Percentiles rank a stretch among this genome's conserved stretches.
phyloP scores from a whole-genome alignment of 1,284 basidiomycete species.

The Puccinia hordei region DNA sequence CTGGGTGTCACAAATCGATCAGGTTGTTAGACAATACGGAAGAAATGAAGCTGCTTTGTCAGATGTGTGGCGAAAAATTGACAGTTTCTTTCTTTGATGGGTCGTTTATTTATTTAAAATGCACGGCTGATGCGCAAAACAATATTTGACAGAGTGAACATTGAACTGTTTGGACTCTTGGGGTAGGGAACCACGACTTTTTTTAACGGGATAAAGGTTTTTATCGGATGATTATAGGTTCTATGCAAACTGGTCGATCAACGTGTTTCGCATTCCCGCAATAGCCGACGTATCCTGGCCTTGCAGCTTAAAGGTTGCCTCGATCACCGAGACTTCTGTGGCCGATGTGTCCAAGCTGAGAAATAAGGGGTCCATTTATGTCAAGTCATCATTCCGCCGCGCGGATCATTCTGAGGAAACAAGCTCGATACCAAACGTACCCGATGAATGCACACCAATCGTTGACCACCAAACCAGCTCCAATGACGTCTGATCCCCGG shows the following conservation, averaged over 20 bases:
- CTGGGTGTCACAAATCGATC: too few relatives aligned
- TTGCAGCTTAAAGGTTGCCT: slow-evolving; percentile 93
- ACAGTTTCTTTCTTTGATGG: too few relatives aligned
- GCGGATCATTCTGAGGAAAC: neutral
- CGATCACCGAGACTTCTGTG: slow-evolving; percentile 96
- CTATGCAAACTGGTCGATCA: slow-evolving; percentile 90
- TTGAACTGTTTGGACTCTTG: neutral
- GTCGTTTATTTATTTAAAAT: too few relatives aligned
- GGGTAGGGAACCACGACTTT: too few relatives aligned
- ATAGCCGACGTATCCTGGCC: slow-evolving; percentile 84
- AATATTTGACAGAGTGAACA: neutral
- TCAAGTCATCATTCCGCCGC: neutral
- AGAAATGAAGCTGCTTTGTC: too few relatives aligned
- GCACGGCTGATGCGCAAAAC: neutral
- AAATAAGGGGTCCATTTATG: neutral
- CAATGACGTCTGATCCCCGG: slow-evolving; percentile 94
- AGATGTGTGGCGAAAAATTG: too few relatives aligned
- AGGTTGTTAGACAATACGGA: too few relatives aligned
- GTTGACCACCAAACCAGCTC: slow-evolving; percentile 95
- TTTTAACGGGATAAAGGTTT: neutral
- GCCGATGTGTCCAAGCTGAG: slow-evolving; percentile 83
- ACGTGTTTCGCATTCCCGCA: slow-evolving; percentile 87
- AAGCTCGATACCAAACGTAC: slow-evolving; percentile 45
- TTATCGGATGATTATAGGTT: neutral
- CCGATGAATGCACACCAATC: slow-evolving; percentile 99